Conservation (phyloP, 805 yeast genomes). For the Yarrowia phangngaensis region DNA sequence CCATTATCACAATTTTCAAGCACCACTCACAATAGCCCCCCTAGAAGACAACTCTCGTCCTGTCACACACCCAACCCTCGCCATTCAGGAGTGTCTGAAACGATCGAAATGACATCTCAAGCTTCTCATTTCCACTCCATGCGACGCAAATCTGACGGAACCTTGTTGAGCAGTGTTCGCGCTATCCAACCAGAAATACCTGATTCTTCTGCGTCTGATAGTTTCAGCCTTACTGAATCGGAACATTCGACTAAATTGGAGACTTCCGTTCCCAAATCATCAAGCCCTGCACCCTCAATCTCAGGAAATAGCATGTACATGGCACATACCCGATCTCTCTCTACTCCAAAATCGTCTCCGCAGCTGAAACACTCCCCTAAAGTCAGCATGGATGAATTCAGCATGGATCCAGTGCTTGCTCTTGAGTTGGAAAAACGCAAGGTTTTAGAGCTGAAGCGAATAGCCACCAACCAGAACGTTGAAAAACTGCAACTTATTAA, state of each 20-base stretch:
- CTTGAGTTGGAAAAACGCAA: conserved; percentile 19
- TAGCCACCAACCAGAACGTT: conserved; percentile 11
- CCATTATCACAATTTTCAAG: conserved; percentile 2
- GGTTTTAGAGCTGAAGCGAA: conserved; percentile 21
- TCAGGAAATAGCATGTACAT: neutral
- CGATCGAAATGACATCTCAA: conserved; percentile 20
- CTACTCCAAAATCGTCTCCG: neutral
- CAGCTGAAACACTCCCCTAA: neutral
- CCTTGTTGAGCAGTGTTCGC: neutral
- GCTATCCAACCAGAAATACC: too few relatives aligned
- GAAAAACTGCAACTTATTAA: conserved; percentile 16
- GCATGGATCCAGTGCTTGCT: conserved; percentile 2
- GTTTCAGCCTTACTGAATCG: too few relatives aligned
- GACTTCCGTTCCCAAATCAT: too few relatives aligned
- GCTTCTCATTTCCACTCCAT: conserved; percentile 16
- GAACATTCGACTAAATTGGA: too few relatives aligned
- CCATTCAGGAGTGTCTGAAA: neutral
- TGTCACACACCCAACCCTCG: neutral
- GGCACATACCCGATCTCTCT: neutral
- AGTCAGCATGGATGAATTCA: neutral
- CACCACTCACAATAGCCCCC: neutral
- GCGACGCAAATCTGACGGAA: conserved; percentile 5
- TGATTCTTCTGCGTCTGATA: too few relatives aligned
- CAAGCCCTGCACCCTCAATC: neutral
- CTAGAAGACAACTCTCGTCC: conserved; percentile 10